Percentiles rank a stretch among this genome's conserved stretches.
Evolutionary conservation across 345 rosid species (phyloP).

Genomic region (Pistacia integerrima): DNA sequence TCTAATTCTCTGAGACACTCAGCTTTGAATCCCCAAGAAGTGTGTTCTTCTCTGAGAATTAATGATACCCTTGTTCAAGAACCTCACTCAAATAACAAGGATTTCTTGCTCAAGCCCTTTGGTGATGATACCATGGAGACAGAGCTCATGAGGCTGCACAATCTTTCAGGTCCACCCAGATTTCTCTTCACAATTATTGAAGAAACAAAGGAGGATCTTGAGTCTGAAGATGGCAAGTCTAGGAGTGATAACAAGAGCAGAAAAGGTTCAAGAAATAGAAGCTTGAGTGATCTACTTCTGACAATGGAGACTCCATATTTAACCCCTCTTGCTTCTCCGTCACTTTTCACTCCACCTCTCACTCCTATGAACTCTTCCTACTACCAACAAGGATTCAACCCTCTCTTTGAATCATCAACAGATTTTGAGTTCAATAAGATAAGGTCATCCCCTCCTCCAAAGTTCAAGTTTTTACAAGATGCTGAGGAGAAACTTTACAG

Average conservation of each 20-base stretch:
- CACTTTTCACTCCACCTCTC: constrained; percentile 85
- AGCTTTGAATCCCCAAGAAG: constrained; percentile 42
- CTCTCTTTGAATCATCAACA: constrained; percentile 54
- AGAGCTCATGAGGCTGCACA: constrained; percentile 57
- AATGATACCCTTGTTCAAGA: constrained; percentile 37
- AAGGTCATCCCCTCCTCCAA: constrained; percentile 81
- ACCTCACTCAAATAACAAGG: constrained; percentile 45
- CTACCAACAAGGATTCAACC: constrained; percentile 46
- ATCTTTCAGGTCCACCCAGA: constrained; percentile 61
- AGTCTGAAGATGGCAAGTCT: constrained; percentile 73
- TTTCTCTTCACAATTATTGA: constrained; percentile 85
- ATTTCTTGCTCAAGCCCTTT: constrained; percentile 42
- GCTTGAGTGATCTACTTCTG: constrained; percentile 71
- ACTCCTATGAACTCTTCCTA: constrained; percentile 56
- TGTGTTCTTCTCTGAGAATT: constrained; percentile 38
- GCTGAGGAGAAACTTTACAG: constrained; percentile 86
- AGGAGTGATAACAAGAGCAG: constrained; percentile 41
- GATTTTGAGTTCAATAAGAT: constrained; percentile 82
- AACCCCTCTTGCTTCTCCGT: constrained; percentile 90
- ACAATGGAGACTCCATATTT: constrained; percentile 81
- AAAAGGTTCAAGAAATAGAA: constrained; percentile 50
- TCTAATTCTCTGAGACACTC: constrained; percentile 39
- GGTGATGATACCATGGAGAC: constrained; percentile 46
- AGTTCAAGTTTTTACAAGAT: constrained; percentile 88
- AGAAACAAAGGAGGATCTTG: constrained; percentile 90